Conservation (phyloP, 345 rosid genomes). For the Lenwebbia sp. region DNA sequence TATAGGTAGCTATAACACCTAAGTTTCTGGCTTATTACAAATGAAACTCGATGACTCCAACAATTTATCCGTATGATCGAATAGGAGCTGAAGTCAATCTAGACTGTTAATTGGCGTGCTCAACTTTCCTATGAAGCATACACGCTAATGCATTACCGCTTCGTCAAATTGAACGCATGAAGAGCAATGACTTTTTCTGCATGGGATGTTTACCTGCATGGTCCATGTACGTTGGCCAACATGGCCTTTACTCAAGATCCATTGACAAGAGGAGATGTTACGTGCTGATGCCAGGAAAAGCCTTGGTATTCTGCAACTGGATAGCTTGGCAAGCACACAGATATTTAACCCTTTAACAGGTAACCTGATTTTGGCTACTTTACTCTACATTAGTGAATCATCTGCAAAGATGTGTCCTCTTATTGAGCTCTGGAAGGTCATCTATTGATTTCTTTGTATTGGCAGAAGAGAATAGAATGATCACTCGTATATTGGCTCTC, state of each 20-base stretch:
- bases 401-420: not conserved
- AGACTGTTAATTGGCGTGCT: not conserved
- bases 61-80: not conserved
- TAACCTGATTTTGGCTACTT: not conserved
- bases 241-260: not conserved
- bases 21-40: not conserved
- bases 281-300: not conserved
- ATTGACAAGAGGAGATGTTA: not conserved
- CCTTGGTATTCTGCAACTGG: not conserved
- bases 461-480: not conserved
- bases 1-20: not conserved
- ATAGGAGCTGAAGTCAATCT: not conserved
- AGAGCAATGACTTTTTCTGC: not conserved
- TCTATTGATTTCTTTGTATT: not conserved
- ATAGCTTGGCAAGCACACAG: not conserved
- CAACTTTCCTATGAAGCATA: not conserved
- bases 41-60: not conserved
- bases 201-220: not conserved
- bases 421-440: not conserved
- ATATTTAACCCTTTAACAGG: not conserved
- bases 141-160: not conserved
- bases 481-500: not conserved
- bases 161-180: not conserved
- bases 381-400: not conserved
- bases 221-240: not conserved